Evolutionary conservation across 164 flowering plant genomes (phyloP), one percentile per base, ranked within the genome.

Genomic region (Stephania cephalantha): DNA sequence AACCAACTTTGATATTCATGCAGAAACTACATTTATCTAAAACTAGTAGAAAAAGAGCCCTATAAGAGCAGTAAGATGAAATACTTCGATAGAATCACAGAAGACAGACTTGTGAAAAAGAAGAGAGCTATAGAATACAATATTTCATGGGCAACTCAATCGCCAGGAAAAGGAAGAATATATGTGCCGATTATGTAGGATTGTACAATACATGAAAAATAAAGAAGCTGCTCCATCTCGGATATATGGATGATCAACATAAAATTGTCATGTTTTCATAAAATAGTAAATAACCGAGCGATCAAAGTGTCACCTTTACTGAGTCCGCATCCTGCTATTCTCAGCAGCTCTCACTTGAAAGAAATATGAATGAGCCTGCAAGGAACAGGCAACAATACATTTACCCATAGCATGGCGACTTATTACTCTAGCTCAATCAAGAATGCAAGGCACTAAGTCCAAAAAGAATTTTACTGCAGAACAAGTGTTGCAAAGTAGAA

Each of bases 351-450:
- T 87, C 76, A 88, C 89, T 81, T 86, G 88, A 73, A 75, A 78
- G 80, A 88, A 87, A 70, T 87, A 87, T 6, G 88, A 87, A 81
- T 88, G 91, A 7, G 85, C 87, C 91, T 88, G 86, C 78, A 83
- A 66, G 18, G 20, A 77, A 44, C 17, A 69, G 10, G 17, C 11
- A 17, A 31, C 9, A 71, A 46, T 17, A 29, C n/a, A n/a, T 6
- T 50, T 7, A 10, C 55, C 42, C 42, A 10, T 11, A 20, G 2
- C 10, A 42, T 22, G 29, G 25, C 15, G 2, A 18, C 18, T 35
- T 63, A 63, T 63, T 6, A 63, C 7, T 17, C 7, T 18, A 63
- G 66, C 20, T 8, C 4, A 0, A 10, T 50, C 55, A 10, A 50
- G 55, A 50, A 50, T 8, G 55, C 55, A 50, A 50, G 9, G 55